Evolutionary conservation across 768 basidiomycete species (phyloP).

Genomic region (Arthromyces matolae): DNA sequence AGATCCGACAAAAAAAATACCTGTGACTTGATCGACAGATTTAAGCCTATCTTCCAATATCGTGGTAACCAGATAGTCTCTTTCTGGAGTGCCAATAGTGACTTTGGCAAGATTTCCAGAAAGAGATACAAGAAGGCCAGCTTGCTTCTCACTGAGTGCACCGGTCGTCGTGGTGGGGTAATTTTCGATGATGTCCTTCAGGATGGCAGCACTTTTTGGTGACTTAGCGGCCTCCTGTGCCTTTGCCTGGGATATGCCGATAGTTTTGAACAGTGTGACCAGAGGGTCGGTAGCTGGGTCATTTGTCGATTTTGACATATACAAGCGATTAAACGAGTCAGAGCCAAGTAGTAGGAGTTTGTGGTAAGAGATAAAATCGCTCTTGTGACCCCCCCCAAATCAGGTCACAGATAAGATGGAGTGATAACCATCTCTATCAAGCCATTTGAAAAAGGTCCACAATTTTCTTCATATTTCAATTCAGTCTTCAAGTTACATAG

Average conservation of each 20-base stretch:
- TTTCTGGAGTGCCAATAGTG: constrained; percentile 47
- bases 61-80: constrained; percentile 58
- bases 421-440: background rate
- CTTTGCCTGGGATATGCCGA: constrained; percentile 73
- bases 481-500: too few relatives aligned
- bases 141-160: constrained; percentile 76
- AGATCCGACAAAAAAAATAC: constrained; percentile 34
- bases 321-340: background rate
- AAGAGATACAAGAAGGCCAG: constrained; percentile 63
- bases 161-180: constrained; percentile 40
- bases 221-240: constrained; percentile 81
- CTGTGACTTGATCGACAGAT: constrained; percentile 81
- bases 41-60: constrained; percentile 74
- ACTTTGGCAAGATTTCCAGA: constrained; percentile 60
- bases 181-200: constrained; percentile 65
- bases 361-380: constrained; percentile 2
- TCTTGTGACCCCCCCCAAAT: constrained; percentile 7
- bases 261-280: constrained; percentile 61
- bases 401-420: constrained; percentile 15
- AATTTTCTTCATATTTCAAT: too few relatives aligned
- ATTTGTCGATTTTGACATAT: constrained; percentile 28
- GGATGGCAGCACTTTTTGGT: constrained; percentile 66
- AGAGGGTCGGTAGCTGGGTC: constrained; percentile 29
- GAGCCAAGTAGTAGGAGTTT: background rate
- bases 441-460: too few relatives aligned